A percentile compares a stretch with the other conserved stretches of the same genome.
Evolutionary conservation across 768 basidiomycete genomes (phyloP).

Genomic region (Chalciporus sphaerocephalus): DNA sequence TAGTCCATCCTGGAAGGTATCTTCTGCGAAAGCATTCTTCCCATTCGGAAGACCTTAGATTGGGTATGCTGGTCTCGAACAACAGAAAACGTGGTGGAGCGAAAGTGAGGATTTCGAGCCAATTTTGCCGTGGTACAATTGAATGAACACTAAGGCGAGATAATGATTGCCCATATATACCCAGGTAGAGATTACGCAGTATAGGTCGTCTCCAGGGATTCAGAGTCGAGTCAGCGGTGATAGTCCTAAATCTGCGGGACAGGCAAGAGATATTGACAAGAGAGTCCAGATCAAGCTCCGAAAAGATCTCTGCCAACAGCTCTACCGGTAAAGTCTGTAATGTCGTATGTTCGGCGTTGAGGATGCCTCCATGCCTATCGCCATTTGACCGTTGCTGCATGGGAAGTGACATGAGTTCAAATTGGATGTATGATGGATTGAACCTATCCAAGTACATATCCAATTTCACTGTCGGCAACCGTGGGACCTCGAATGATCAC

Average conservation of each 20-base stretch:
- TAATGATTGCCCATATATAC: slow-evolving; percentile 47
- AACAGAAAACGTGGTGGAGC: slow-evolving; percentile 61
- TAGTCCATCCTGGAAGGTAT: slow-evolving; percentile 74
- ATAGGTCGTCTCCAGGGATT: slow-evolving; percentile 79
- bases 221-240: slow-evolving; percentile 59
- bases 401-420: neutral
- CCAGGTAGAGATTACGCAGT: slow-evolving; percentile 46
- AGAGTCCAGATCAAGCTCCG: slow-evolving; percentile 60
- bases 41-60: slow-evolving; percentile 64
- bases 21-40: slow-evolving; percentile 67
- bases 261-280: slow-evolving; percentile 57
- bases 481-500: too few relatives aligned
- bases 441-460: too few relatives aligned
- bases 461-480: too few relatives aligned
- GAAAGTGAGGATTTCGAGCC: slow-evolving; percentile 69
- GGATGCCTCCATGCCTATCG: neutral
- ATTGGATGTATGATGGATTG: too few relatives aligned
- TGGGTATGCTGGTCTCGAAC: slow-evolving; percentile 65
- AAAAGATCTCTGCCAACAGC: slow-evolving; percentile 66
- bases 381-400: slow-evolving; percentile 2
- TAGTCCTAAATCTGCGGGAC: slow-evolving; percentile 51
- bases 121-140: slow-evolving; percentile 71
- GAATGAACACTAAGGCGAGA: slow-evolving; percentile 58
- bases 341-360: slow-evolving; percentile 1
- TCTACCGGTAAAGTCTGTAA: slow-evolving; percentile 67